Percentiles rank a stretch among this genome's conserved stretches.
Conservation (phyloP, 352 stramenopile species). For the Phytophthora ramorum region DNA sequence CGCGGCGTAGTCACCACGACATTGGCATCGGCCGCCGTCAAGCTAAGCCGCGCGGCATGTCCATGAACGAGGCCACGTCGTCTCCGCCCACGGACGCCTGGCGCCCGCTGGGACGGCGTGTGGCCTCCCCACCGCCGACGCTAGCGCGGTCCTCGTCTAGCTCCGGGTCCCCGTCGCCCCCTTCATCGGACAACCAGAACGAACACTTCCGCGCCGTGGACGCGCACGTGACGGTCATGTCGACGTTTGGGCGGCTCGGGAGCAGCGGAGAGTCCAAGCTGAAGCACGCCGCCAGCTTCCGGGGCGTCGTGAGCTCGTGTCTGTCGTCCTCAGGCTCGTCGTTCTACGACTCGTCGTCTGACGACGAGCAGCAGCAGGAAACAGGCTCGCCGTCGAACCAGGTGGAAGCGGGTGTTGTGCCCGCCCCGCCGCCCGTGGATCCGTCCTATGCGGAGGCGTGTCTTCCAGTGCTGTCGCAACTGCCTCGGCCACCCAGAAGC, state of each 20-base stretch:
- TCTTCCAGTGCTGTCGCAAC: slow-evolving; percentile 52
- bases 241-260: slow-evolving; percentile 38
- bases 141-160: slow-evolving; percentile 28
- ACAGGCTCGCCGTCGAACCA: slow-evolving; percentile 18
- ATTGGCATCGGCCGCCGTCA: background rate
- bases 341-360: slow-evolving; percentile 53
- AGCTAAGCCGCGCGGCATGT: slow-evolving; percentile 51
- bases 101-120: slow-evolving; percentile 57
- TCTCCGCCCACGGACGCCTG: slow-evolving; percentile 40
- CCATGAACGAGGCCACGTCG: slow-evolving; percentile 46
- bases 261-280: slow-evolving; percentile 38
- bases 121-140: slow-evolving; percentile 38
- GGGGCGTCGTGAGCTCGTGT: slow-evolving; percentile 49
- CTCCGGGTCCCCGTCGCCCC: slow-evolving; percentile 27
- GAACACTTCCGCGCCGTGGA: slow-evolving; percentile 28
- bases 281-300: slow-evolving; percentile 47
- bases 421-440: slow-evolving; percentile 39
- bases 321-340: slow-evolving; percentile 66
- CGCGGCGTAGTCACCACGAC: slow-evolving; percentile 11
- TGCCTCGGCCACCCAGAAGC: slow-evolving; percentile 48
- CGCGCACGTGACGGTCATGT: slow-evolving; percentile 22
- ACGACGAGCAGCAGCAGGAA: slow-evolving; percentile 52
- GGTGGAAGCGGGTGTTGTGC: slow-evolving; percentile 8
- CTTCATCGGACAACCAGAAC: slow-evolving; percentile 33
- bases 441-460: slow-evolving; percentile 54